Base-by-base conservation (phyloP, 2,329 filamentous ascomycete genomes). In the Byssoonygena ceratinophila region DNA sequence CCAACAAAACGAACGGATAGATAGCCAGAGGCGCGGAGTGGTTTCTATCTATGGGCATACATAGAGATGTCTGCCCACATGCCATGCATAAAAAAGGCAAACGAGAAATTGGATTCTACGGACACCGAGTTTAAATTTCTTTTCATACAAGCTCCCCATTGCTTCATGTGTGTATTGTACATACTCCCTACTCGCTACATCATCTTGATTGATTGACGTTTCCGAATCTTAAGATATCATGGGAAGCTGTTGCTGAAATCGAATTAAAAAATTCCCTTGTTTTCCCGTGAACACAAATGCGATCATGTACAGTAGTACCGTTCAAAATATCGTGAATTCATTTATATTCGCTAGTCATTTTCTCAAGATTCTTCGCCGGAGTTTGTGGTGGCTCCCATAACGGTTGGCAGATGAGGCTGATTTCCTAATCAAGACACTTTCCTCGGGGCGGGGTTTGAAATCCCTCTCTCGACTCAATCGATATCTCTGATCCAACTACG, bases 1-100 rank as follows among this genome's bases (percentile, higher is more conserved):
- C 92, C 92, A 2, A 89, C 94, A 65, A 82, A 89, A 62, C 81
- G 83, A 53, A 63, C 81, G 82, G 54, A 68, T 71, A 49, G 69
- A 71, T 57, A 69, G 71, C 8, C n/a, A 61, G 69, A 58, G 56
- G 6, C 16, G 7, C 18, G 23, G 16, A 40, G 32, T n/a, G n/a
- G 20, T 39, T 25, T 20, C 16, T 29, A 27, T 39, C 34, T 12
- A 48, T n/a, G 31, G 12, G 5, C 2, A 16, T 31, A 16, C 5
- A 41, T 14, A 14, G 11, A 9, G 14, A 11, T 44, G 18, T 43
- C 6, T 23, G 11, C 18, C 8, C 20, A 16, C 23, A 20, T 14
- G 27, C 3, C n/a, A 32, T 32, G 7, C 4, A 4, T 14, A 2
- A n/a, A 36, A 3, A 6, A 14, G 8, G 31, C 14, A 25, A 46